These are phyloP conservation scores for Rhizophagus clarus DNA, from an alignment of 192 early-diverging fungal genomes.

Conservation along the genomic window DNA sequence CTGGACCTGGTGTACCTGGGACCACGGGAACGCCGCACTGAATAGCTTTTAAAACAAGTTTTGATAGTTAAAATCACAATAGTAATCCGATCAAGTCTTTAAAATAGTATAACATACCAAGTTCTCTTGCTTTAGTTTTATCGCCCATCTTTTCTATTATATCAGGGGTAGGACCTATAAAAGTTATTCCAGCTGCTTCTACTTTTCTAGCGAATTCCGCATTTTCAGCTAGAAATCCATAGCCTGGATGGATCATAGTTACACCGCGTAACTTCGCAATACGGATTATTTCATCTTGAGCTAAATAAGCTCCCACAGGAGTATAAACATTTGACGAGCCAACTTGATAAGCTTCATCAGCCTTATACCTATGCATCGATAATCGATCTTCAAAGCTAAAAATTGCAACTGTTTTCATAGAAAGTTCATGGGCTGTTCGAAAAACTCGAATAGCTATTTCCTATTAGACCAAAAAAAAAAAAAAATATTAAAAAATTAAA, in stretches of 20 bases:
- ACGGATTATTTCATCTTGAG: slow-evolving; percentile 88
- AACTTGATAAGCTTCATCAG: slow-evolving; percentile 97
- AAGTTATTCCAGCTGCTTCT: slow-evolving; percentile 86
- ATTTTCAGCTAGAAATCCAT: slow-evolving; percentile 97
- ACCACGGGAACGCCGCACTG: slow-evolving; percentile 87
- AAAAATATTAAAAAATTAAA: neutral
- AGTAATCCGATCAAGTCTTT: neutral
- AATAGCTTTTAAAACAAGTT: slow-evolving; percentile 55
- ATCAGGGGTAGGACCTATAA: slow-evolving; percentile 83
- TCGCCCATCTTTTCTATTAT: slow-evolving; percentile 91
- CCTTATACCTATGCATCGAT: slow-evolving; percentile 92
- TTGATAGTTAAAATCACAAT: neutral
- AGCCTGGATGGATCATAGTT: slow-evolving; percentile 92
- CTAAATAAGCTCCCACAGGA: slow-evolving; percentile 94
- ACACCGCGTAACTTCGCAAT: slow-evolving; percentile 83
- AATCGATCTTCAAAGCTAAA: slow-evolving; percentile 92
- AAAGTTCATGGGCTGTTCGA: slow-evolving; percentile 89
- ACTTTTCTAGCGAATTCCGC: slow-evolving; percentile 89
- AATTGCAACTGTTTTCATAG: slow-evolving; percentile 85
- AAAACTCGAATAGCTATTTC: slow-evolving; percentile 97
- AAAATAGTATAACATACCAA: slow-evolving; percentile 54
- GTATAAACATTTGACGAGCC: slow-evolving; percentile 76
- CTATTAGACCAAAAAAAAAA: slow-evolving; percentile 30
- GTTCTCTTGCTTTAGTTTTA: slow-evolving; percentile 88
- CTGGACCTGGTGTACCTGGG: slow-evolving; percentile 89